Base-by-base conservation (phyloP, 495 filamentous ascomycete species). In the Aspergillus ostianus region DNA sequence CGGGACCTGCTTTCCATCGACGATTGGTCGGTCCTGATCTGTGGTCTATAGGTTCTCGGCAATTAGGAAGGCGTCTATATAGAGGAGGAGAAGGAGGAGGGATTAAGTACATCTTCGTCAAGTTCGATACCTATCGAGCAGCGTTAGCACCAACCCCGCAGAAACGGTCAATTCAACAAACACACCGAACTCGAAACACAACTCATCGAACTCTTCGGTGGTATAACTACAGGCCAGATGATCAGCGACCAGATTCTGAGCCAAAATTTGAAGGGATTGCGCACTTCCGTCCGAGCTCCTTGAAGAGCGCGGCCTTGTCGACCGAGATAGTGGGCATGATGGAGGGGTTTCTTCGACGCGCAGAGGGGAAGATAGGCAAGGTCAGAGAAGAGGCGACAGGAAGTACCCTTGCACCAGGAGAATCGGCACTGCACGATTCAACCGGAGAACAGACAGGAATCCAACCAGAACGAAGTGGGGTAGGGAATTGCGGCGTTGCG, bases 171-270 rank as follows among this genome's bases (percentile, higher is more conserved):
- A 41, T 52, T 50, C 57, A 53, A 72, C 81, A 64, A 53, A 72
- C 81, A 64, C 75, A 87, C 92, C 94, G 72, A 96, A 99, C 64
- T 99, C 94, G 83, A 99, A 98, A 72, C 94, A 99, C 64, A 99
- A 80, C 69, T 96, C 88, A 69, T 98, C 93, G 71, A 99, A 98
- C 70, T 93, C 90, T 62, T 96, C 85, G 65, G 89, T 90, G 48
- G 93, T 97, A 72, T 92, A 96, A 27, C 90, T 93, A 45, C 36
- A 71, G 61, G 46, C 6, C 19, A 44, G 23, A 5, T 13, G 9
- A 26, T 30, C 5, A 47, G 30, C 6, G 17, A 46, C 15, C 32
- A 23, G 13, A 4, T 26, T 48, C 19, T 7, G n/a, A 32, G 13
- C 19, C 6, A 5, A 18, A 46, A 49, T 32, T 20, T 21, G 0